Percentiles rank a stretch among this genome's conserved stretches.
These are phyloP conservation scores for Lunasporangiospora selenospora DNA, from an alignment of 192 early-diverging fungal genomes.

Conservation along the genomic window DNA sequence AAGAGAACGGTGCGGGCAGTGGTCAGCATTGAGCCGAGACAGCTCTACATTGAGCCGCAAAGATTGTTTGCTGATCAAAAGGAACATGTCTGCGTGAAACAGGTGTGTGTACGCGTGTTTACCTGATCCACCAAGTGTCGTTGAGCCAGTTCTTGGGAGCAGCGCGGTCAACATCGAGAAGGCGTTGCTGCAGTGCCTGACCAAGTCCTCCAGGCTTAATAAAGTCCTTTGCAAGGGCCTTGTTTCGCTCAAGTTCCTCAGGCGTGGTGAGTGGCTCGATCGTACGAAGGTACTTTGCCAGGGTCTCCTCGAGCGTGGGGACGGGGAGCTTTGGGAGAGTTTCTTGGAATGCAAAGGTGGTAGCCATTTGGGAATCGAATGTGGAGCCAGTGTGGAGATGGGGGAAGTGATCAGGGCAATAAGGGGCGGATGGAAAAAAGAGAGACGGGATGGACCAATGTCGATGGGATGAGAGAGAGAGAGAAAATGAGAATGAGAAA, in stretches of 20 bases:
- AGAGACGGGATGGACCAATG: too few species aligned
- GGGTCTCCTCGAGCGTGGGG: conserved; percentile 65
- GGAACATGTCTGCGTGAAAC: too few species aligned
- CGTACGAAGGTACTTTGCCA: conserved; percentile 61
- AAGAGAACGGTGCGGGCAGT: conserved; percentile 17
- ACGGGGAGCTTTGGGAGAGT: conserved; percentile 68
- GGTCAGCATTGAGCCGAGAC: too few species aligned
- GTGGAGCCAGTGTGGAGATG: background rate
- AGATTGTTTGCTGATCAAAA: too few species aligned
- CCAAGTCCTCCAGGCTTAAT: conserved; percentile 54
- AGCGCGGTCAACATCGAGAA: conserved; percentile 64
- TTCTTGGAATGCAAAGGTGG: conserved; percentile 53
- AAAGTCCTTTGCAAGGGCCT: conserved; percentile 56
- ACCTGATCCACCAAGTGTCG: conserved; percentile 72
- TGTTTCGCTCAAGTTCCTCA: conserved; percentile 51
- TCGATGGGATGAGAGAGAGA: background rate
- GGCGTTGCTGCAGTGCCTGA: conserved; percentile 64
- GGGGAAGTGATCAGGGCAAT: background rate
- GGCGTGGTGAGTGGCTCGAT: conserved; percentile 61
- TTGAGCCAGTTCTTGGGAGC: conserved; percentile 72
- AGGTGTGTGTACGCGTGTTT: too few species aligned
- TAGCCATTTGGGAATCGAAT: conserved; percentile 6
- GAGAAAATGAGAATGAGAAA: background rate
- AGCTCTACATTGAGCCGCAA: too few species aligned
- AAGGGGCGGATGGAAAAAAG: background rate